A percentile compares a stretch with the other conserved stretches of the same genome.
These are phyloP conservation scores for Cercospora sp. DNA, from an alignment of 2,329 filamentous ascomycete genomes.

Conservation along the genomic window DNA sequence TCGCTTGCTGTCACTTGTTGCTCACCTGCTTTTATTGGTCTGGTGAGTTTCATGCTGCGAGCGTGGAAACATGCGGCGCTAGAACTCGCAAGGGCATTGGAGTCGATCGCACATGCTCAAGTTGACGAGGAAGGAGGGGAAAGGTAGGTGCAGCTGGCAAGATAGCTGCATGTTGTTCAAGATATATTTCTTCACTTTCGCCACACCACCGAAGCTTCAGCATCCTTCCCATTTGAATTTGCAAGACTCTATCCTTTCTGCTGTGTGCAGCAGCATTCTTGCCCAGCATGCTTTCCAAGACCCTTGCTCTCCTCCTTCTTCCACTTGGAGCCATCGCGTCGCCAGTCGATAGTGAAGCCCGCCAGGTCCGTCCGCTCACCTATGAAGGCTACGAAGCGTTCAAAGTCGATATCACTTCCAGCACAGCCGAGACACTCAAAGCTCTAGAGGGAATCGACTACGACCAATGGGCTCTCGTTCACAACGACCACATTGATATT, in stretches of 20 bases:
- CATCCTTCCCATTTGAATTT: not conserved
- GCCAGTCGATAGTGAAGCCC: not conserved
- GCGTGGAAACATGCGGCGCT: not conserved
- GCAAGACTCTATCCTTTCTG: not conserved
- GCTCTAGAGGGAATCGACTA: conserved; percentile 42
- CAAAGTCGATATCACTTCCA: conserved; percentile 5
- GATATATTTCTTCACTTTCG: not conserved
- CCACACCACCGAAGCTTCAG: not conserved
- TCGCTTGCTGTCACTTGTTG: not conserved
- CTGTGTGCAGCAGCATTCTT: not conserved
- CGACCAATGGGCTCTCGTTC: conserved; percentile 28
- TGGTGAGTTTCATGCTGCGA: not conserved
- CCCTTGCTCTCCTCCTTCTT: not conserved
- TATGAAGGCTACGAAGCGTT: conserved; percentile 49
- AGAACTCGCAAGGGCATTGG: not conserved
- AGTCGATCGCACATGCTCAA: not conserved
- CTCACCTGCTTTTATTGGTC: conserved; percentile 2
- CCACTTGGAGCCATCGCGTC: not conserved
- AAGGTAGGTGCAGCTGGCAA: not conserved
- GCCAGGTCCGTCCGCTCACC: conserved; percentile 17
- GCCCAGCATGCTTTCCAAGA: not conserved
- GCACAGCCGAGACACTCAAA: conserved; percentile 2
- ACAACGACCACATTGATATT: conserved; percentile 36
- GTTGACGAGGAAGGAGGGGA: not conserved
- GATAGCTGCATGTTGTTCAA: not conserved